Evolutionary conservation across 2,329 filamentous ascomycete species (phyloP).

Genomic region (Ophiostoma himal-ulmi): DNA sequence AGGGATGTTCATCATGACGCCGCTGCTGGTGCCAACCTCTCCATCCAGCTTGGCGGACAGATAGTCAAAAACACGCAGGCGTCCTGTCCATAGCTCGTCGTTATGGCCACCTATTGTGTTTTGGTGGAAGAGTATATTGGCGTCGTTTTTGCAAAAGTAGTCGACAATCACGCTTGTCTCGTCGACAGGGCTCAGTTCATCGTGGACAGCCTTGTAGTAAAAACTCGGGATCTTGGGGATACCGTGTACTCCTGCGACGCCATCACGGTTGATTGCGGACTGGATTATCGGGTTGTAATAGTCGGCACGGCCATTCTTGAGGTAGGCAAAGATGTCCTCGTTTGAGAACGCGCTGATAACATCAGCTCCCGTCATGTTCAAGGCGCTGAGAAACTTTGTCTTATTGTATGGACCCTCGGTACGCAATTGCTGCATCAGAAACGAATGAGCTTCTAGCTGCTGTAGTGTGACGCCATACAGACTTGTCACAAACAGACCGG

Average conservation of each 20-base stretch:
- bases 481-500: conserved; percentile 1
- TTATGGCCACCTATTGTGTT: not conserved
- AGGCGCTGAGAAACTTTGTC: conserved; percentile 31
- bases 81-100: not conserved
- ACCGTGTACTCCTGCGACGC: not conserved
- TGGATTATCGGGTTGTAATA: not conserved
- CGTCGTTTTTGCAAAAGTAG: not conserved
- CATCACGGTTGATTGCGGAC: not conserved
- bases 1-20: not conserved
- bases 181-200: not conserved
- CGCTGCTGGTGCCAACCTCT: not conserved
- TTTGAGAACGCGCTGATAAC: conserved; percentile 30
- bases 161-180: not conserved
- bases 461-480: not conserved
- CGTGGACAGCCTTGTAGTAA: not conserved
- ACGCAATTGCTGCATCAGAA: not conserved
- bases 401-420: not conserved
- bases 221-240: not conserved
- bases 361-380: conserved; percentile 30
- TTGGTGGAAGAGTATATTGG: not conserved
- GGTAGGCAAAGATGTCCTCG: conserved; percentile 38
- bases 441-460: not conserved
- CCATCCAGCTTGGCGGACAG: not conserved
- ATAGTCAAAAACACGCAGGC: not conserved
- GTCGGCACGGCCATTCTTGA: conserved; percentile 32